Evolutionary conservation across 192 early-diverging fungal species (phyloP), one percentile per base, ranked within the genome.

Genomic region (Glomus cerebriforme): DNA sequence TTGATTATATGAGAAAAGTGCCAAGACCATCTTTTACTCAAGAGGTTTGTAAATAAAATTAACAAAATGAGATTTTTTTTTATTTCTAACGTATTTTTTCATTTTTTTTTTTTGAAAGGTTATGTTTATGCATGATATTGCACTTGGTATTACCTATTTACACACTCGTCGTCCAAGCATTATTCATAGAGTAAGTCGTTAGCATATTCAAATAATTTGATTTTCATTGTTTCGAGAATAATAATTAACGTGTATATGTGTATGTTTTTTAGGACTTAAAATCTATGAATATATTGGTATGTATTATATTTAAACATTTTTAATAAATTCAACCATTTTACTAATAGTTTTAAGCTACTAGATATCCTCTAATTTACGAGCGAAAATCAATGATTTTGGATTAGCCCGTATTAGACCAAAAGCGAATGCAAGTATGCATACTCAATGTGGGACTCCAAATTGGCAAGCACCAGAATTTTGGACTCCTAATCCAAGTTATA

Each of bases 341-440:
- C 45, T 62, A 45, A 24, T 27, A 34, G 60, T n/a, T 10, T 15
- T n/a, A 17, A 1, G 2, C 58, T 35, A 31, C 32, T 73, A 87
- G 85, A 88, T 88, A 39, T 84, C 88, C 6, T 69, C 84, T 1
- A 87, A 92, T 73, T 85, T 91, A 71, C 82, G 91, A 22, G 92
- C 92, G 47, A 93, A 93, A 80, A 92, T 93, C 34, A 93, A 93
- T 74, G 92, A 93, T 77, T 93, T 93, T 88, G 92, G 92, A n/a
- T 79, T 93, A 47, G 92, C 92, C 8, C 90, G 92, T 6, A 93
- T 93, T 75, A 86, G 92, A 3, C 88, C 91, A 35, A 87, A 86
- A 24, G 89, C 91, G 75, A 91, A 90, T 63, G 87, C 91, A 24
- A 88, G 88, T 35, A 87, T 92, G 80, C 92, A 93, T 39, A 93